These are phyloP conservation scores for Venturia aucupariae DNA, from an alignment of 2,329 filamentous ascomycete genomes.

Conservation along the genomic window DNA sequence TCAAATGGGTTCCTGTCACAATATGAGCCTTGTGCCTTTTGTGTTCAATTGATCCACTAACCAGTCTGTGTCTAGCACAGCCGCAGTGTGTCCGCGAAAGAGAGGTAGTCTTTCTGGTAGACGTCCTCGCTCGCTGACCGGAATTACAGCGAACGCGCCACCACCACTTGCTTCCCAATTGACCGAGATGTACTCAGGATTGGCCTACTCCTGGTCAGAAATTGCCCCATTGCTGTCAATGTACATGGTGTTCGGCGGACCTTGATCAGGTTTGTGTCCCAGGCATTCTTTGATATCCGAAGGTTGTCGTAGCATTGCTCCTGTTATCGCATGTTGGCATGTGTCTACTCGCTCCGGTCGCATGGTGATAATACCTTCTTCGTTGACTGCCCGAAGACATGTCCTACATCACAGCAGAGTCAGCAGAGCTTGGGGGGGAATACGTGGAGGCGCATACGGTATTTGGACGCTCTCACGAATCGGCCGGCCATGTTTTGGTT, in stretches of 20 bases:
- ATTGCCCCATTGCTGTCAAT: slow-evolving; percentile 15
- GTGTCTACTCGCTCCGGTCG: neutral
- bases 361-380: slow-evolving; percentile 52
- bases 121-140: slow-evolving; percentile 79
- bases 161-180: slow-evolving; percentile 98
- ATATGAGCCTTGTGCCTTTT: slow-evolving; percentile 19
- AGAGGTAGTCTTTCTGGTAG: slow-evolving; percentile 86
- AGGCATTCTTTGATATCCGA: slow-evolving; percentile 94
- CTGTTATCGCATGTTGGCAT: slow-evolving; percentile 26
- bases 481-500: slow-evolving; percentile 51
- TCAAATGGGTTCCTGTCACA: slow-evolving; percentile 80
- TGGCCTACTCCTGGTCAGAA: slow-evolving; percentile 51
- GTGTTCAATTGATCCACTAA: slow-evolving; percentile 29
- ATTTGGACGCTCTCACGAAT: slow-evolving; percentile 66
- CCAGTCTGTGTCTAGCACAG: slow-evolving; percentile 97
- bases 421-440: slow-evolving; percentile 17
- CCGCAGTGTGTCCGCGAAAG: slow-evolving; percentile 90
- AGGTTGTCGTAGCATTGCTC: slow-evolving; percentile 99
- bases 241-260: slow-evolving; percentile 42
- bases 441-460: slow-evolving; percentile 44
- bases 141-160: slow-evolving; percentile 93
- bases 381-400: slow-evolving; percentile 93
- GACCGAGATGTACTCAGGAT: slow-evolving; percentile 90
- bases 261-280: slow-evolving; percentile 98
- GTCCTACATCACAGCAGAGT: slow-evolving; percentile 53